Evolutionary conservation across 2,329 filamentous ascomycete genomes (phyloP).

Genomic region (Diaporthe ampelina): DNA sequence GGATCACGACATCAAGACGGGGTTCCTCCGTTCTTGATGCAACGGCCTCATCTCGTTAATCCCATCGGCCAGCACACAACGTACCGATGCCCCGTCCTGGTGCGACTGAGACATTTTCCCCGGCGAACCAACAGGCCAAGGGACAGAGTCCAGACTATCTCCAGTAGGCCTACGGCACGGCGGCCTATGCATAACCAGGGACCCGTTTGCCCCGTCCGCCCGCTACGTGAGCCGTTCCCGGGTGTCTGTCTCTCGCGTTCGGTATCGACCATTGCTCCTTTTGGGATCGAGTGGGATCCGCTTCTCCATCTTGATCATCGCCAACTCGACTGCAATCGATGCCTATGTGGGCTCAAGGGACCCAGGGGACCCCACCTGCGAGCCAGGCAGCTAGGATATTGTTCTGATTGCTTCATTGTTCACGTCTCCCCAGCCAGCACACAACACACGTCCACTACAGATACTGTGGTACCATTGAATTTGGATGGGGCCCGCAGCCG

Average conservation of each 20-base stretch:
- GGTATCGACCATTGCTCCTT: constrained; percentile 11
- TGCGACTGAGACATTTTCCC: constrained; percentile 33
- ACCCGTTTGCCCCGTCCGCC: constrained; percentile 8
- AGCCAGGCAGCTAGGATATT: constrained; percentile 18
- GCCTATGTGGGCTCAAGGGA: constrained; percentile 12
- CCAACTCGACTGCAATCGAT: constrained; percentile 23
- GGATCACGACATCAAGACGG: constrained; percentile 25
- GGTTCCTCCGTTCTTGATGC: constrained; percentile 25
- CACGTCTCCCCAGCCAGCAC: constrained; percentile 3
- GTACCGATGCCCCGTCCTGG: background rate
- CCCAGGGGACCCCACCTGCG: constrained; percentile 7
- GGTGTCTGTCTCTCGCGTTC: constrained; percentile 6
- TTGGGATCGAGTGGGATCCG: constrained; percentile 26
- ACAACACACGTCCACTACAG: background rate
- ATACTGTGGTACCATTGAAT: constrained; percentile 2
- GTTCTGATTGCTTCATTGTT: background rate
- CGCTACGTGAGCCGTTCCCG: background rate
- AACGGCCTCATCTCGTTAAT: constrained; percentile 24
- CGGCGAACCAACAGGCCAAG: background rate
- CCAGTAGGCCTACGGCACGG: constrained; percentile 6
- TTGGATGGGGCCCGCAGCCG: constrained; percentile 20
- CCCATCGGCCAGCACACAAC: constrained; percentile 25
- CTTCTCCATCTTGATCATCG: constrained; percentile 30
- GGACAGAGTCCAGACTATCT: background rate
- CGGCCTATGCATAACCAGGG: background rate